Percentiles rank a stretch among this genome's conserved stretches.
These are phyloP conservation scores for Tetrapisispora pingtungensis DNA, from an alignment of 805 yeast species.

Conservation along the genomic window DNA sequence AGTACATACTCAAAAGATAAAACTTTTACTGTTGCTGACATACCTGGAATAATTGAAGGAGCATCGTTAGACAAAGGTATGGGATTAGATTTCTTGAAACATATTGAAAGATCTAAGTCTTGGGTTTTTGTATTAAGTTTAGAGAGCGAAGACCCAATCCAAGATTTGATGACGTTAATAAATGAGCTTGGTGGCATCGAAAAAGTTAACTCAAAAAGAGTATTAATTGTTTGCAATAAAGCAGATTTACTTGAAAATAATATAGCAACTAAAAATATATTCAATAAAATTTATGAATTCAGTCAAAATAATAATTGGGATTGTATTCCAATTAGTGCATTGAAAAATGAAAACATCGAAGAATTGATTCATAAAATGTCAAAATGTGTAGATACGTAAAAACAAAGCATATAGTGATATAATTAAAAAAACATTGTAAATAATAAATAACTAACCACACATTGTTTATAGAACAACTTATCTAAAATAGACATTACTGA, in stretches of 20 bases:
- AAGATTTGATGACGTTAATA: constrained; percentile 52
- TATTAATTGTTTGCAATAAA: constrained; percentile 83
- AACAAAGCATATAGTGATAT: neutral
- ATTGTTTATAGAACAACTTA: too few relatives aligned
- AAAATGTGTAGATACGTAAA: constrained; percentile 24
- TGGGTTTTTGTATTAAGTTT: constrained; percentile 77
- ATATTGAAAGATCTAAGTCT: constrained; percentile 85
- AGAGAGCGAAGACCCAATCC: constrained; percentile 55
- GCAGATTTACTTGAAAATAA: constrained; percentile 54
- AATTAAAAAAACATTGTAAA: neutral
- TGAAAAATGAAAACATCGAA: constrained; percentile 61
- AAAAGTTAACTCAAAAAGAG: constrained; percentile 49
- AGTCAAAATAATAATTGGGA: constrained; percentile 48
- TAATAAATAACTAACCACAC: too few relatives aligned
- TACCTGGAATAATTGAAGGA: constrained; percentile 89
- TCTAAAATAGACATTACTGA: too few relatives aligned
- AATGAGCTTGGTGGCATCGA: constrained; percentile 58
- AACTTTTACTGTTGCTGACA: constrained; percentile 86
- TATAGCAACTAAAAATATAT: constrained; percentile 40
- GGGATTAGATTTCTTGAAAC: constrained; percentile 88
- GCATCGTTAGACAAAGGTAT: constrained; percentile 80
- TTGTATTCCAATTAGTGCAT: constrained; percentile 77
- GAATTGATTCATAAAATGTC: constrained; percentile 64
- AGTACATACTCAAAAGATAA: constrained; percentile 50
- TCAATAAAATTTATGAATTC: constrained; percentile 33